Base-by-base conservation (phyloP, 2,329 filamentous ascomycete genomes). In the Hypocrella siamensis region DNA sequence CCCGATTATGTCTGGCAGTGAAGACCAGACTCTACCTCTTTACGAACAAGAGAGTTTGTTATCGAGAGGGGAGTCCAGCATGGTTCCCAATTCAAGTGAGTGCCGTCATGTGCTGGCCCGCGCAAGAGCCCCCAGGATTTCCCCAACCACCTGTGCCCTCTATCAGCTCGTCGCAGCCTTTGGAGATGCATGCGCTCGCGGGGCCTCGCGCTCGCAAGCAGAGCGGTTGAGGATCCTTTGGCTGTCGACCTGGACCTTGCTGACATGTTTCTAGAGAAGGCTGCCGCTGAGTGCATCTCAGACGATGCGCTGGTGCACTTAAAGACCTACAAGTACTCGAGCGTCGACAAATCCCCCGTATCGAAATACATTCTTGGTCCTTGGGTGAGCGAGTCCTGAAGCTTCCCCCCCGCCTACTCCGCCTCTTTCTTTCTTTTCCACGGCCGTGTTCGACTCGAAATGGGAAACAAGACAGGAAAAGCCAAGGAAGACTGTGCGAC, bases 291-390 rank as follows among this genome's bases (percentile, higher is more conserved):
- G 56, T 79, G 79, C 56, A 63, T 96, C 44, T 92, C 86, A 18
- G 84, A 93, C 47, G 85, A 96, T 48, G 84, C 84, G 33, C 71
- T 98, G 44, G 67, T 80, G 38, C 86, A 94, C 54, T 76, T 98
- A 46, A 90, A 85, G 58, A 77, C 79, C 37, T 98, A 98, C 75
- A 92, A 94, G 53, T 98, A 98, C 59, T 93, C 85, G 45, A 83
- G 80, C 47, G 85, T 98, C 56, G 90, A 98, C 65, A 88, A 93
- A 59, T 94, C 86, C 31, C 79, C 81, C 39, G 74, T 94, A 37
- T 96, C 90, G 35, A 73, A 86, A 55, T 93, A 96, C 57, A 82
- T 98, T 51, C 70, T 98, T 31, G 81, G 79, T 44, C 88, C 93
- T 51, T 98, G 93, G 63, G 90, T 96, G 79, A 54, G 79, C 60